Percentiles rank a stretch among this genome's conserved stretches.
Evolutionary conservation across 176 grass and related monocot genomes (phyloP).

Genomic region (Themeda triandra): DNA sequence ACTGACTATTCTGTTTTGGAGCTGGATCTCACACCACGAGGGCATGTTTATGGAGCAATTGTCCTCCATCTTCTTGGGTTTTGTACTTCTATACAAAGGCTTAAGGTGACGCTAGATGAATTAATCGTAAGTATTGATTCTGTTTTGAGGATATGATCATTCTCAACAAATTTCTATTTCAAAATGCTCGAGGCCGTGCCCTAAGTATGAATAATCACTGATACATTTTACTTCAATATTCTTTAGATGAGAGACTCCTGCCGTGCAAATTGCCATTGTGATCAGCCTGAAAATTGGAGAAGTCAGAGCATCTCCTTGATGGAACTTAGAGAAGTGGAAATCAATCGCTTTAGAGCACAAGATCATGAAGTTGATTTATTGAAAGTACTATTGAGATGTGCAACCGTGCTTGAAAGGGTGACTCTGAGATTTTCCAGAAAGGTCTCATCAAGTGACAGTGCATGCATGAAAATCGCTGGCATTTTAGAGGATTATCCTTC

Average conservation of each 20-base stretch:
- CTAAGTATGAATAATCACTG: not conserved
- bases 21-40: not conserved
- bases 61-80: conserved; percentile 15
- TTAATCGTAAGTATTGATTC: not conserved
- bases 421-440: not conserved
- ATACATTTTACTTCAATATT: not conserved
- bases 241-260: not conserved
- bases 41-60: conserved; percentile 13
- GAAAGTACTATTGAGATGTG: conserved; percentile 3
- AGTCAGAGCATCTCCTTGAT: conserved; percentile 1
- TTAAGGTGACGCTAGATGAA: not conserved
- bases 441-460: not conserved
- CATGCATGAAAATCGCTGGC: not conserved
- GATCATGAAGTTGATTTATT: conserved; percentile 4
- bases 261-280: not conserved
- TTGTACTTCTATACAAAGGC: not conserved
- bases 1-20: not conserved
- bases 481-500: conserved; percentile 2
- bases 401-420: not conserved
- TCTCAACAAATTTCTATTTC: not conserved
- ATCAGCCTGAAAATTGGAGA: conserved; percentile 15
- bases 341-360: not conserved
- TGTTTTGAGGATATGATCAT: not conserved
- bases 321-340: conserved; percentile 19
- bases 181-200: not conserved